These are phyloP conservation scores for Knufia fluminis DNA, from an alignment of 2,329 filamentous ascomycete species.

Conservation along the genomic window DNA sequence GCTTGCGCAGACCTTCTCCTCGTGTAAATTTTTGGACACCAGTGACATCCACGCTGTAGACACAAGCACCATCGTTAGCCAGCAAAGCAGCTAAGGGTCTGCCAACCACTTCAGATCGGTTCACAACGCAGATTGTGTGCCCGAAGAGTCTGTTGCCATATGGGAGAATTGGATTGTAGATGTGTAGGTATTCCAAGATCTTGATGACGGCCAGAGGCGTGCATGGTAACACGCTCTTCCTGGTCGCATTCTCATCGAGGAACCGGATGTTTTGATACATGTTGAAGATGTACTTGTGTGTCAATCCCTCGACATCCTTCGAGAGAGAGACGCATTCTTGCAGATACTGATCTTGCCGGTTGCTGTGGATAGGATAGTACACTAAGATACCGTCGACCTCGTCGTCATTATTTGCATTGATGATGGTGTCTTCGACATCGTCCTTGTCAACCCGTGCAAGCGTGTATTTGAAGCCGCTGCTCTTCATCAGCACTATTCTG, in stretches of 20 bases:
- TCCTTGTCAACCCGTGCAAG: constrained; percentile 78
- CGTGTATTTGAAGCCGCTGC: constrained; percentile 79
- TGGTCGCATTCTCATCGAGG: constrained; percentile 57
- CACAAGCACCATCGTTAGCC: constrained; percentile 89
- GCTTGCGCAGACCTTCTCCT: constrained; percentile 75
- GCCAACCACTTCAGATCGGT: constrained; percentile 91
- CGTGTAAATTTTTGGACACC: constrained; percentile 88
- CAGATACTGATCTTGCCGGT: constrained; percentile 83
- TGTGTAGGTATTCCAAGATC: constrained; percentile 87
- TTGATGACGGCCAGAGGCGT: constrained; percentile 94
- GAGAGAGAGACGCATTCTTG: constrained; percentile 83
- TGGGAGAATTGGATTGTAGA: constrained; percentile 91
- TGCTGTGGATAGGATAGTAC: constrained; percentile 96
- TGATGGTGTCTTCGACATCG: constrained; percentile 77
- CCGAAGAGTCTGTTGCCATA: constrained; percentile 90
- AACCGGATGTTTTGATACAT: constrained; percentile 99
- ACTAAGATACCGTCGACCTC: constrained; percentile 83
- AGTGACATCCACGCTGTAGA: constrained; percentile 89
- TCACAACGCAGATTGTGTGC: constrained; percentile 91
- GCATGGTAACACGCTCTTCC: constrained; percentile 90
- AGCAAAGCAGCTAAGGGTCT: constrained; percentile 83
- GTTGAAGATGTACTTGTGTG: constrained; percentile 92
- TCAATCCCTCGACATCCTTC: constrained; percentile 94
- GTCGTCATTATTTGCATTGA: constrained; percentile 71
- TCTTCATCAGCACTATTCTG: too few relatives aligned